Evolutionary conservation across 768 basidiomycete genomes (phyloP), one percentile per base, ranked within the genome.

Genomic region (Favolaschia claudopus): DNA sequence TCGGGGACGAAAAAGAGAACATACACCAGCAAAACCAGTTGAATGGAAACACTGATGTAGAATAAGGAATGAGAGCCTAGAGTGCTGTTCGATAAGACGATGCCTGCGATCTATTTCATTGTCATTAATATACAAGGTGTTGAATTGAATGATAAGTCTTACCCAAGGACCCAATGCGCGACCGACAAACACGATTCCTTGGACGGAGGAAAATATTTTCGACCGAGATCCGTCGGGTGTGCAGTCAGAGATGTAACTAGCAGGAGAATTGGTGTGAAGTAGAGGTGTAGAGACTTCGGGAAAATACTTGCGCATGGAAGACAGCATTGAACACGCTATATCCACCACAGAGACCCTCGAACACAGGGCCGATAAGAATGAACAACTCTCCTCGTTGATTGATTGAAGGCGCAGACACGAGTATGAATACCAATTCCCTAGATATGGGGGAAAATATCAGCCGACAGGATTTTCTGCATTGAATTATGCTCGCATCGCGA

Each of bases 331-430:
- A 72, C 74, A 87, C 68, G 69, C 84, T 70, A 78, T 82, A 36
- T 74, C 92, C 92, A 27, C 94, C 94, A 6, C 90, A 82, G 15
- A 90, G 73, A 1, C 94, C 95, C 59, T 96, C 95, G 5, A 92
- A 69, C 14, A 90, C 76, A 0, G 94, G 92, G 1, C 93, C 91
- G 48, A 92, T 70, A 22, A 96, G 76, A 45, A 97, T 84, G 38
- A 94, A 77, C 14, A 37, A 13, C 22, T 64, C 34, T 83, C 82
- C 68, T 93, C 91, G 1, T 86, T 89, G 67, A 92, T 71, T 37
- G 48, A 83, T 80, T 22, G 81, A 50, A 12, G 80, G 72, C n/a
- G 75, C 82, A 58, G 92, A 91, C 10, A 92, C 90, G n/a, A 95
- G 79, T 39, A 93, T 80, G 69, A 94, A 93, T 27, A 85, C 82